phyloP scores from a whole-genome alignment of 2,329 filamentous ascomycete species.

The Stagonosporopsis tanaceti region DNA sequence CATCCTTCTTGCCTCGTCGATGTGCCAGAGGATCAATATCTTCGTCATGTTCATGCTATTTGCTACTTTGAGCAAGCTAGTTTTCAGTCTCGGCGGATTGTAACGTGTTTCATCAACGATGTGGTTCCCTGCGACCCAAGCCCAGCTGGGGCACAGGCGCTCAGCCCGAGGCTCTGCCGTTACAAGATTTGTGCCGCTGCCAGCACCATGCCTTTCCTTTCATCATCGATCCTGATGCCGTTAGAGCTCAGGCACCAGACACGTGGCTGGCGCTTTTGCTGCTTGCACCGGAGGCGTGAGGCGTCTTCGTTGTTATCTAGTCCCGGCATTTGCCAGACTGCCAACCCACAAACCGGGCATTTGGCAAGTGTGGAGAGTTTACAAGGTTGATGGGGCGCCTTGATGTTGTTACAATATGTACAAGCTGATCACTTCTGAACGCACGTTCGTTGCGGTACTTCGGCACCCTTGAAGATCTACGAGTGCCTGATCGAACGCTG shows the following conservation, averaged over 20 bases:
- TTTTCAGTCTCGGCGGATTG: background rate
- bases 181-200: constrained; percentile 3
- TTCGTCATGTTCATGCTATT: background rate
- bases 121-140: constrained; percentile 6
- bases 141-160: background rate
- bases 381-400: background rate
- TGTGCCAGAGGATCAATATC: background rate
- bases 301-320: constrained; percentile 7
- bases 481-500: background rate
- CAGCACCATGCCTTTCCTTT: background rate
- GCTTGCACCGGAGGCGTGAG: constrained; percentile 1
- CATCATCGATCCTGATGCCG: background rate
- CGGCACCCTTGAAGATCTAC: background rate
- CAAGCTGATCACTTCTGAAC: background rate
- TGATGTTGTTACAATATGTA: background rate
- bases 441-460: background rate
- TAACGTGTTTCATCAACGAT: constrained; percentile 10
- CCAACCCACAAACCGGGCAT: background rate
- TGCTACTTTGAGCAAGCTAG: constrained; percentile 1
- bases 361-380: background rate
- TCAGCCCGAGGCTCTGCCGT: constrained; percentile 1
- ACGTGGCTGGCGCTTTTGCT: background rate
- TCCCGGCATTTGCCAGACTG: constrained; percentile 1
- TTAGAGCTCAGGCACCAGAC: constrained; percentile 8
- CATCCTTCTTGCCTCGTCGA: constrained; percentile 7